Conservation (phyloP, 371 early-diverging fungal genomes). For the Mucor irregularis region DNA sequence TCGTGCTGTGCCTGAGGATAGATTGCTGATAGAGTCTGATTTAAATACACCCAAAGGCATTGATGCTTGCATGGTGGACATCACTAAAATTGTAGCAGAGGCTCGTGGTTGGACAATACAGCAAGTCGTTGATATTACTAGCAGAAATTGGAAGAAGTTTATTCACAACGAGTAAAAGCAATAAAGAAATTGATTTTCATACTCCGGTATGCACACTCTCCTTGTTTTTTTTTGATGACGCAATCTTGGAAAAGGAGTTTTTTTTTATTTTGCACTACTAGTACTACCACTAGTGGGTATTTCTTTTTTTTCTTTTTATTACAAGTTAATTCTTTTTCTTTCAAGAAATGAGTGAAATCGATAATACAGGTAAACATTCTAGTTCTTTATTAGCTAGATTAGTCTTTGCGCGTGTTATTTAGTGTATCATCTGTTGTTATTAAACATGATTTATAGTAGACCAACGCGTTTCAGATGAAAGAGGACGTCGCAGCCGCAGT, state of each 20-base stretch:
- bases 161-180: too few species aligned
- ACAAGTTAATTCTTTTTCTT: not conserved
- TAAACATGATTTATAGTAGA: slow-evolving; percentile 16
- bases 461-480: slow-evolving; percentile 43
- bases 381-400: too few species aligned
- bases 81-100: slow-evolving; percentile 62
- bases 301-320: slow-evolving; percentile 5
- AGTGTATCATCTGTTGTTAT: not conserved
- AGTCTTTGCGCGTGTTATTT: not conserved
- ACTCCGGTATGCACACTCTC: too few species aligned
- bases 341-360: slow-evolving; percentile 25
- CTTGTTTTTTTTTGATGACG: too few species aligned
- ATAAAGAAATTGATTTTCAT: too few species aligned
- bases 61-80: slow-evolving; percentile 59
- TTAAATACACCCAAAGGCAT: slow-evolving; percentile 60
- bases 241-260: too few species aligned
- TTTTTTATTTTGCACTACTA: too few species aligned
- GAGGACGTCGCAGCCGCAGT: slow-evolving; percentile 47
- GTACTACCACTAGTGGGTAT: too few species aligned
- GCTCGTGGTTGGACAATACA: slow-evolving; percentile 67
- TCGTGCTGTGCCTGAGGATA: slow-evolving; percentile 67
- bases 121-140: slow-evolving; percentile 54
- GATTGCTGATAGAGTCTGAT: slow-evolving; percentile 84
- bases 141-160: slow-evolving; percentile 67
- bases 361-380: slow-evolving; percentile 29